Percentiles rank a stretch among this genome's conserved stretches.
These are phyloP conservation scores for Penicillium sp. DNA, from an alignment of 2,329 filamentous ascomycete species.

Conservation along the genomic window DNA sequence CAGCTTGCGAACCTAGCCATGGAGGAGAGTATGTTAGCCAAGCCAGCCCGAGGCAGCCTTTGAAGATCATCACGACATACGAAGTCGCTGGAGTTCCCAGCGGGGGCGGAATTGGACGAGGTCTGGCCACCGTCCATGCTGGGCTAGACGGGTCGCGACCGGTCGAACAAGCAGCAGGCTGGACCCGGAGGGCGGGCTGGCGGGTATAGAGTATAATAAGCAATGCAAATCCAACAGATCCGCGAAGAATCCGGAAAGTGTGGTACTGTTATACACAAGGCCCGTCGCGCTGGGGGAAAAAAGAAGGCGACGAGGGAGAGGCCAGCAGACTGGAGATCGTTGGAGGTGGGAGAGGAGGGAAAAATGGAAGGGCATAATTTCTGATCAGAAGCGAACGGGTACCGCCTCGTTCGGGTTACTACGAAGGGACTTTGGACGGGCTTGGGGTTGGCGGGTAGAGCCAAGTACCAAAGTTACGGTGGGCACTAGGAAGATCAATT, in stretches of 20 bases:
- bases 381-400: slow-evolving; percentile 9
- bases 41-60: slow-evolving; percentile 1
- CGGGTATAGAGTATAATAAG: slow-evolving; percentile 4
- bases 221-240: slow-evolving; percentile 19
- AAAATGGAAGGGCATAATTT: slow-evolving; percentile 9
- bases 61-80: slow-evolving; percentile 56
- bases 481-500: slow-evolving; percentile 3
- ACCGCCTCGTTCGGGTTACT: not conserved
- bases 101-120: slow-evolving; percentile 45
- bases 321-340: not conserved
- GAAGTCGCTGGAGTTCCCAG: slow-evolving; percentile 93
- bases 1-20: slow-evolving; percentile 83
- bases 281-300: not conserved
- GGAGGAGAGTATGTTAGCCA: slow-evolving; percentile 19
- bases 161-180: slow-evolving; percentile 37
- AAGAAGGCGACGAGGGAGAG: slow-evolving; percentile 1
- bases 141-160: slow-evolving; percentile 44
- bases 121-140: slow-evolving; percentile 50
- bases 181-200: slow-evolving; percentile 12
- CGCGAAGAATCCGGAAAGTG: slow-evolving; percentile 5
- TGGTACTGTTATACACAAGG: not conserved
- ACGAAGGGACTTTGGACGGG: not conserved
- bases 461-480: slow-evolving; percentile 15
- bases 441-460: slow-evolving; percentile 15
- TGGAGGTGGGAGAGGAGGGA: slow-evolving; percentile 9